phyloP scores from a whole-genome alignment of 805 yeast species.

The Zygotorulaspora sp. region DNA sequence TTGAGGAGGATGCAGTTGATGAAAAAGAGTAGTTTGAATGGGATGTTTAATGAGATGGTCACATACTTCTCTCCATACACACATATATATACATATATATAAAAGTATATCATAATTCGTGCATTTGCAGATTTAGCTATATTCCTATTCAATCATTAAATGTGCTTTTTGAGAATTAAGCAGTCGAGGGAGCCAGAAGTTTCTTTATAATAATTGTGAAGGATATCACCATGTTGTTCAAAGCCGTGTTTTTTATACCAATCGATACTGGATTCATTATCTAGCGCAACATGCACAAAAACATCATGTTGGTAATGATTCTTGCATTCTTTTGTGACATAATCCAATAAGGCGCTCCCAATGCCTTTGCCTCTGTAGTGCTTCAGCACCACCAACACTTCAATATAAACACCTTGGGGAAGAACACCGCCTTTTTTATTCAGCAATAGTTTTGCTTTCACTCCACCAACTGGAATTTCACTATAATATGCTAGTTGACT shows the following conservation, averaged over 20 bases:
- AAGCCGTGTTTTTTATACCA: conserved; percentile 56
- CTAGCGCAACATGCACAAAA: conserved; percentile 48
- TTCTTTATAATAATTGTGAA: conserved; percentile 43
- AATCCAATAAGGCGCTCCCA: conserved; percentile 55
- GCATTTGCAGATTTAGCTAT: conserved; percentile 3
- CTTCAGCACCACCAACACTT: conserved; percentile 61
- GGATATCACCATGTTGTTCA: conserved; percentile 34
- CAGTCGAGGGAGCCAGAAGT: conserved; percentile 22
- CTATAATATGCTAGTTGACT: conserved; percentile 50
- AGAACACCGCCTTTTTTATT: conserved; percentile 37
- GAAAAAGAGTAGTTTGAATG: conserved; percentile 10
- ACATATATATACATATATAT: conserved; percentile 3
- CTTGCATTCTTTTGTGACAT: conserved; percentile 53
- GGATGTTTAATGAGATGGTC: no score
- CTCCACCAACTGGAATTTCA: conserved; percentile 77
- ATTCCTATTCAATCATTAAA: conserved; percentile 1
- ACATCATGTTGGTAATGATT: conserved; percentile 41
- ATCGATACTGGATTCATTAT: conserved; percentile 39
- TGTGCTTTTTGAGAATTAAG: conserved; percentile 16
- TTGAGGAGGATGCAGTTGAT: conserved; percentile 25
- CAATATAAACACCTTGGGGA: conserved; percentile 58
- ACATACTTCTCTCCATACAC: no score
- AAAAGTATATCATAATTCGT: conserved; percentile 3
- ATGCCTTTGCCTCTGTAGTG: conserved; percentile 60
- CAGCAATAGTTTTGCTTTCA: conserved; percentile 51